Evolutionary conservation across 139 green algal genomes (phyloP), one percentile per base, ranked within the genome.

Genomic region (Trebouxia sp.): DNA sequence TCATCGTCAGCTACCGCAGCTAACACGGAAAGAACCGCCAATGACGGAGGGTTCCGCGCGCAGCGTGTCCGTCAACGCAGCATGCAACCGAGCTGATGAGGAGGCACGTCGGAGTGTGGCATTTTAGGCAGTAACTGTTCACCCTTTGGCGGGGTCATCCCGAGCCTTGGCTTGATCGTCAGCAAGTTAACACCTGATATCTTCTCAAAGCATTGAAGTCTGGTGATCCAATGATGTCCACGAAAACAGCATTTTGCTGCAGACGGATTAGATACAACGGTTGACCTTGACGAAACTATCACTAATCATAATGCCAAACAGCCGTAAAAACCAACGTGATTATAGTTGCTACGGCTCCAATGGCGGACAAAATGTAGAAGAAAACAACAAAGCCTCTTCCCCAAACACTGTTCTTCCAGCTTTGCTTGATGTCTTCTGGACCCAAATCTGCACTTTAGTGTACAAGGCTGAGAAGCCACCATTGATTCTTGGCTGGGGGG

Each of bases 401-500:
- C 58, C 58, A 69, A 42, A 69, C 30, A 69, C 58, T 69, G 58
- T 69, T 69, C 58, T 69, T 41, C 55, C 58, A 69, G 58, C 58
- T 69, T 69, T 69, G 58, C 58, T 69, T 38, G 55, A 66, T 66
- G n/a, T 66, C 55, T 66, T n/a, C 58, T 43, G 58, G 58, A 69
- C 58, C 58, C 58, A 69, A 43, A 69, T 69, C 28, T 69, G 58
- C 58, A 69, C 42, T 69, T 69, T 65, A 69, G 30, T 69, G 58
- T 69, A 69, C 58, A 69, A 69, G 58, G 58, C 58, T 69, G 58
- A 69, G 58, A 69, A 69, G 58, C 58, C 58, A 69, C 58, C 58
- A 69, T 69, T 42, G 58, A 69, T 69, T 42, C 30, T 69, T 69
- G 30, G 58, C 58, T 69, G 58, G 58, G 58, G 58, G 58, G 58